phyloP scores from a whole-genome alignment of 1,284 basidiomycete species.

The Gymnopus androsaceus region DNA sequence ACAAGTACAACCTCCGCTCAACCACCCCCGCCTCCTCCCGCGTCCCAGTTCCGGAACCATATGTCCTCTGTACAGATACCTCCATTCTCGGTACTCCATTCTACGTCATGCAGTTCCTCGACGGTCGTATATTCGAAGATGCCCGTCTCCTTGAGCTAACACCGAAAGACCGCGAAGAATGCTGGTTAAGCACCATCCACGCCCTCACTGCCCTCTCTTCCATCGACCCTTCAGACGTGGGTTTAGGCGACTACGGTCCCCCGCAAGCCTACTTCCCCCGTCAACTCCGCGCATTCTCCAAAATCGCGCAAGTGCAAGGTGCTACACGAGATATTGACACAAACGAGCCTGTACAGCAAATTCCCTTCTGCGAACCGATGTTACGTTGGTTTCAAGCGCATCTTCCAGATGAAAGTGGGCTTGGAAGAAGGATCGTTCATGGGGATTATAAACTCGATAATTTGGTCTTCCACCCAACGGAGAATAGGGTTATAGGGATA shows the following conservation, averaged over 20 bases:
- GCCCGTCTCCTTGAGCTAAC: conserved; percentile 72
- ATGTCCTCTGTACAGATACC: conserved; percentile 79
- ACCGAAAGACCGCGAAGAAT: conserved; percentile 62
- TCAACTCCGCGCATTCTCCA: conserved; percentile 84
- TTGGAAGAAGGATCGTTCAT: conserved; percentile 79
- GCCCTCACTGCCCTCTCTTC: conserved; percentile 78
- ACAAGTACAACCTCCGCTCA: conserved; percentile 67
- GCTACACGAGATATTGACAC: conserved; percentile 66
- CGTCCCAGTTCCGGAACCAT: conserved; percentile 87
- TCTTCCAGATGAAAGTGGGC: conserved; percentile 74
- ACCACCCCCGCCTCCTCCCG: conserved; percentile 49
- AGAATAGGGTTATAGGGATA: conserved; percentile 91
- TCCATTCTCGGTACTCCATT: conserved; percentile 86
- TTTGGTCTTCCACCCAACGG: conserved; percentile 89
- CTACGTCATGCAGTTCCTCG: conserved; percentile 94
- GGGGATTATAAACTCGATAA: conserved; percentile 98
- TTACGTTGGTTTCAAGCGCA: conserved; percentile 75
- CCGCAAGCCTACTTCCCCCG: conserved; percentile 85
- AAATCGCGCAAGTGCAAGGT: conserved; percentile 73
- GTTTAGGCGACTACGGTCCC: conserved; percentile 80
- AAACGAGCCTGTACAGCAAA: conserved; percentile 58
- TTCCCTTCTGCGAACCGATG: conserved; percentile 76
- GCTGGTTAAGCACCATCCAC: conserved; percentile 69
- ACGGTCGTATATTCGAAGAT: conserved; percentile 93
- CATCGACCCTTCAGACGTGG: conserved; percentile 68